Percentiles rank a stretch among this genome's conserved stretches.
Evolutionary conservation across 2,329 filamentous ascomycete genomes (phyloP).

Genomic region (Aspergillus quadricinctus): DNA sequence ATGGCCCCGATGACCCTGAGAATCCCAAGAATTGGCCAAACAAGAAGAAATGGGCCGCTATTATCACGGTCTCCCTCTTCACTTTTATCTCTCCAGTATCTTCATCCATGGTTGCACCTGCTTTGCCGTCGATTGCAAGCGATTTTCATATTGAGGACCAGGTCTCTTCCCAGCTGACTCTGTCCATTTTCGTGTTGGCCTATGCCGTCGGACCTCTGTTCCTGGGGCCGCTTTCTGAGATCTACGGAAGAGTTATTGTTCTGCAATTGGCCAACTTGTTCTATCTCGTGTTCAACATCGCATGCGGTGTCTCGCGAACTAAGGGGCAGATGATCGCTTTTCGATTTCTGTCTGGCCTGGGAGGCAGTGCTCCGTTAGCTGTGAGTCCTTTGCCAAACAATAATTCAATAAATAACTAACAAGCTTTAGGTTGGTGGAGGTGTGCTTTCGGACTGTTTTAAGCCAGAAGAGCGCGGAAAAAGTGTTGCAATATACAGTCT

Average conservation of each 20-base stretch:
- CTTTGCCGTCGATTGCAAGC: constrained; percentile 47
- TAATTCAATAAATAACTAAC: background rate
- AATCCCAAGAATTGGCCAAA: constrained; percentile 53
- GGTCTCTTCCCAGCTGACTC: constrained; percentile 44
- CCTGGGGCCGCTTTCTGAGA: constrained; percentile 51
- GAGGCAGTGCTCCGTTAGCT: constrained; percentile 54
- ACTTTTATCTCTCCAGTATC: constrained; percentile 62
- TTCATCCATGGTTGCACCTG: constrained; percentile 56
- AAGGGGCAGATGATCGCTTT: constrained; percentile 54
- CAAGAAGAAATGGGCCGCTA: constrained; percentile 54
- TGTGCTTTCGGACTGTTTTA: constrained; percentile 55
- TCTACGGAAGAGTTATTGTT: constrained; percentile 53
- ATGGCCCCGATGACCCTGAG: constrained; percentile 48
- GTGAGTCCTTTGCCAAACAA: constrained; percentile 25
- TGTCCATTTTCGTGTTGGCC: constrained; percentile 55
- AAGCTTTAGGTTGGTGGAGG: constrained; percentile 42
- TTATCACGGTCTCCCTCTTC: constrained; percentile 53
- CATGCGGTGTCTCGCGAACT: constrained; percentile 53
- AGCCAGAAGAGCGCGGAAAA: constrained; percentile 58
- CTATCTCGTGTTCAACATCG: constrained; percentile 57
- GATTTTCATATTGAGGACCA: constrained; percentile 51
- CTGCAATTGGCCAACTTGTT: constrained; percentile 53
- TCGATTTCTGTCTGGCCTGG: constrained; percentile 56
- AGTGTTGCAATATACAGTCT: constrained; percentile 61
- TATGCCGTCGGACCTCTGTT: constrained; percentile 52